A percentile compares a stretch with the other conserved stretches of the same genome.
Evolutionary conservation across 345 rosid species (phyloP).

Genomic region (Lepidium sativum): DNA sequence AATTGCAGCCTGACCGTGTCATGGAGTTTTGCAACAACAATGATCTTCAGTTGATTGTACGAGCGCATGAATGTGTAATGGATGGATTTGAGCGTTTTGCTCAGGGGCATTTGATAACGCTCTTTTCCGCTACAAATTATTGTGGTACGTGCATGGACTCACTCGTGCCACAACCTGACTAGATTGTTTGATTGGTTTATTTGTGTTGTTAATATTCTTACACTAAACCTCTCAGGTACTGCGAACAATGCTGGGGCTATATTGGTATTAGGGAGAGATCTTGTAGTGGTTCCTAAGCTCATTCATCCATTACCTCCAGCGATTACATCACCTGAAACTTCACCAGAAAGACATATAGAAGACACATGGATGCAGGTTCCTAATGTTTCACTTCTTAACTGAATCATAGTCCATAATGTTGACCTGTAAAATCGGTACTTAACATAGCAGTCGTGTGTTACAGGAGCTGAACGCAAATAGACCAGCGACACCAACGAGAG

Average conservation of each 20-base stretch:
- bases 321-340: slow-evolving; percentile 54
- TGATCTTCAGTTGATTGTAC: slow-evolving; percentile 87
- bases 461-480: slow-evolving; percentile 92
- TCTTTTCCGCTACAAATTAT: slow-evolving; percentile 90
- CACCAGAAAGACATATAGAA: slow-evolving; percentile 70
- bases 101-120: slow-evolving; percentile 86
- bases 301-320: slow-evolving; percentile 92
- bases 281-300: slow-evolving; percentile 87
- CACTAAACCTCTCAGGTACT: slow-evolving; percentile 46
- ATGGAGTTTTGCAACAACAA: slow-evolving; percentile 96
- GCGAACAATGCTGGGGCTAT: slow-evolving; percentile 95
- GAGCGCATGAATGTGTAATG: slow-evolving; percentile 97
- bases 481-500: slow-evolving; percentile 90
- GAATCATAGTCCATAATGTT: background rate
- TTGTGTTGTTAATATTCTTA: background rate
- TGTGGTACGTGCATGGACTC: slow-evolving; percentile 46
- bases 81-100: slow-evolving; percentile 98
- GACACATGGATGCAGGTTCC: slow-evolving; percentile 96
- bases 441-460: background rate
- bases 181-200: background rate
- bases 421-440: background rate
- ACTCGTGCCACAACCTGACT: background rate
- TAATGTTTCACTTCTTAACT: background rate
- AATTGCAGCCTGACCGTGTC: slow-evolving; percentile 82
- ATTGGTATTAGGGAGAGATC: slow-evolving; percentile 86